phyloP scores from a whole-genome alignment of 176 grass and related monocot genomes.

The Aegilops longissima region DNA sequence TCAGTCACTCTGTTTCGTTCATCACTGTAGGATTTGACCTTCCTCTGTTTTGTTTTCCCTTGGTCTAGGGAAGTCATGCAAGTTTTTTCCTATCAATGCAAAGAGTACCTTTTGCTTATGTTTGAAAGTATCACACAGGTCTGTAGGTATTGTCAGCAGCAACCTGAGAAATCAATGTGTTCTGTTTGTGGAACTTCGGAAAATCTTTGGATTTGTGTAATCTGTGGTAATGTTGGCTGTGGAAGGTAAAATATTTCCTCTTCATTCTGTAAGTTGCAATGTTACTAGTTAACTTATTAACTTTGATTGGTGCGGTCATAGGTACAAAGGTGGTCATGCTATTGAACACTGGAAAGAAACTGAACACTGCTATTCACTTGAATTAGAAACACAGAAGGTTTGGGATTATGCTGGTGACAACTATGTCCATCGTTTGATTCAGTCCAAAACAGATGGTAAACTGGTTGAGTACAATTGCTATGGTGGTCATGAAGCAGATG shows the following conservation, averaged over 20 bases:
- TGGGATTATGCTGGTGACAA: constrained; percentile 99
- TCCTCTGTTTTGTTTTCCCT: neutral
- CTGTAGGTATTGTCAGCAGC: constrained; percentile 97
- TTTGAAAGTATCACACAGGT: constrained; percentile 55
- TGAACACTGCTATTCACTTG: constrained; percentile 94
- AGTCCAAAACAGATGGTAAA: constrained; percentile 95
- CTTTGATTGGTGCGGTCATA: constrained; percentile 31
- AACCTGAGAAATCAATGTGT: constrained; percentile 89
- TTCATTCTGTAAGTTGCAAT: constrained; percentile 14
- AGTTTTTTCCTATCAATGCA: neutral
- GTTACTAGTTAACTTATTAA: constrained; percentile 20
- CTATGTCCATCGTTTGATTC: constrained; percentile 93
- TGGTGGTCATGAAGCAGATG: constrained; percentile 47
- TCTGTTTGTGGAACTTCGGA: constrained; percentile 77
- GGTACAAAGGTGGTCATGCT: constrained; percentile 90
- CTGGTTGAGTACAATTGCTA: constrained; percentile 76
- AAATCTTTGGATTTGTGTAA: constrained; percentile 96
- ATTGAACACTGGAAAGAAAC: constrained; percentile 91
- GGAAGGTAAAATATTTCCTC: constrained; percentile 70
- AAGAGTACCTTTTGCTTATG: constrained; percentile 15
- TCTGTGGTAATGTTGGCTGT: constrained; percentile 93
- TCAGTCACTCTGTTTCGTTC: neutral
- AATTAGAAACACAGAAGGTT: constrained; percentile 93
- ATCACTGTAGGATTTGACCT: constrained; percentile 1
- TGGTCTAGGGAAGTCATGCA: neutral